Base-by-base conservation (phyloP, 1,139 yeast genomes). In the Candida sojae region DNA sequence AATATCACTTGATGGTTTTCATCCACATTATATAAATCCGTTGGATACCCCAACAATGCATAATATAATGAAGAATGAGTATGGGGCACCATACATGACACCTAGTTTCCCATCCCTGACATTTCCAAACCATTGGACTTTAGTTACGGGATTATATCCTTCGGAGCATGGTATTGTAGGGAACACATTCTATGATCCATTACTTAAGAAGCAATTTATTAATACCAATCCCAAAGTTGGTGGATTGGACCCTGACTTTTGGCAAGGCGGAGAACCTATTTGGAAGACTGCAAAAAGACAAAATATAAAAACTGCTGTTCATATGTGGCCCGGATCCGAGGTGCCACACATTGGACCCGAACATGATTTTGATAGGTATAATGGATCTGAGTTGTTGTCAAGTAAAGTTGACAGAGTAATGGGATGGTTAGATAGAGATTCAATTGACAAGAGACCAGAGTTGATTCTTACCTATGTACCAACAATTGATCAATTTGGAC, bases 291-390 rank as follows among this genome's bases (percentile, higher is more conserved):
- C 95, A 0, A 71, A 72, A 26, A 64, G 64, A n/a, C 88, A 86
- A 52, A 85, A 83, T 1, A 78, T 88, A 5, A 72, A 72, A 11
- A 71, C 87, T 2, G 96, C 95, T 0, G 85, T 89, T n/a, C 96
- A 91, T 63, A 90, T 91, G 96, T 91, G 96, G 96, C 97, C 97
- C 0, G 96, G 97, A 0, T 84, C 91, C 52, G 96, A 89, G 58
- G 95, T 86, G 4, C 77, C 75, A 46, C 73, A 82, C 3, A 70
- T 66, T 52, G 74, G 71, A n/a, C 87, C 86, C 4, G 42, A 42
- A 8, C 56, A 71, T 48, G 76, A 73, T 45, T 81, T 82, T 34
- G 93, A 86, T 57, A 67, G 68, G 49, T 91, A 77, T 66, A 84
- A 89, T 58, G 83, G 82, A 2, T 67, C 82, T 2, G 96, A 88